Evolutionary conservation across 2,329 filamentous ascomycete species (phyloP).

Genomic region (Cladophialophora exuberans): DNA sequence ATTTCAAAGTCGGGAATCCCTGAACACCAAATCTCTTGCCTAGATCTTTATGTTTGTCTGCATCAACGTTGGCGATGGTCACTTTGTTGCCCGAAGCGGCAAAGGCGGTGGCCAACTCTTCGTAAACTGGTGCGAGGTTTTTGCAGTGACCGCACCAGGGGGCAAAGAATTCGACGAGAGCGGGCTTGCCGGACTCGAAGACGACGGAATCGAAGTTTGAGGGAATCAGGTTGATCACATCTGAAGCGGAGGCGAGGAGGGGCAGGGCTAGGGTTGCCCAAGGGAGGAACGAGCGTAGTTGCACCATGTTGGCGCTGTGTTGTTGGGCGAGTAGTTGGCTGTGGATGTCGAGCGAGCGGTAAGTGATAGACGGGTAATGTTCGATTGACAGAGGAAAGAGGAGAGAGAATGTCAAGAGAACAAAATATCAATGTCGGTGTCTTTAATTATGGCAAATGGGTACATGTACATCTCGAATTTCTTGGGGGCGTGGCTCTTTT

Average conservation of each 20-base stretch:
- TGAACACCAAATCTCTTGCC: conserved; percentile 86
- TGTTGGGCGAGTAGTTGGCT: neutral
- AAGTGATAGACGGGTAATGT: neutral
- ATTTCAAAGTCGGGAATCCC: conserved; percentile 97
- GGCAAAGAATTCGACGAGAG: conserved; percentile 96
- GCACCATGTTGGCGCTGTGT: conserved; percentile 21
- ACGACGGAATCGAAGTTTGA: conserved; percentile 90
- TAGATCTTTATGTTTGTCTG: conserved; percentile 81
- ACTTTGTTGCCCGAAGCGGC: conserved; percentile 74
- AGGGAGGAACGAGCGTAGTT: conserved; percentile 23
- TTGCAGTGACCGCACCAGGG: conserved; percentile 99
- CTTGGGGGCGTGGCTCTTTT: conserved; percentile 1
- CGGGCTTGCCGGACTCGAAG: conserved; percentile 88
- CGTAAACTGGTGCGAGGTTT: conserved; percentile 90
- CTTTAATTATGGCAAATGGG: no score
- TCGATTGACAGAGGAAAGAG: neutral
- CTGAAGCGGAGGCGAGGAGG: conserved; percentile 69
- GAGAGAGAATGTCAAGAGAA: neutral
- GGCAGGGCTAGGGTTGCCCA: conserved; percentile 49
- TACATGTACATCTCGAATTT: no score
- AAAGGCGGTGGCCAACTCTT: conserved; percentile 79
- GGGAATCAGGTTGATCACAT: conserved; percentile 86
- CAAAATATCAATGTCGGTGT: neutral
- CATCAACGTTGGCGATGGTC: conserved; percentile 93
- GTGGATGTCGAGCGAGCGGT: neutral